These are phyloP conservation scores for Euphorbia corollata DNA, from an alignment of 441 rosid genomes.

Conservation along the genomic window DNA sequence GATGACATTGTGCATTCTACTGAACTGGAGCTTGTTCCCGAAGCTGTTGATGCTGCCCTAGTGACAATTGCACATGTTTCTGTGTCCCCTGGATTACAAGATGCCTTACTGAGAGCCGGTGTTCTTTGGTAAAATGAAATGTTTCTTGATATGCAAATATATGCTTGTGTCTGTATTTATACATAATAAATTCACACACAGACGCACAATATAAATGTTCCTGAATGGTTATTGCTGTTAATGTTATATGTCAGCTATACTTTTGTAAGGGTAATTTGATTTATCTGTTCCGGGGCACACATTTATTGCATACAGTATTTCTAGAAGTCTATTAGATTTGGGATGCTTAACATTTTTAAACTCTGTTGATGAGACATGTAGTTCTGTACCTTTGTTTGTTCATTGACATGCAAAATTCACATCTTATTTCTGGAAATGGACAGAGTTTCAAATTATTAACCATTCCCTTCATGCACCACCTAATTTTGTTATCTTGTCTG, in stretches of 20 bases:
- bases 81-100: conserved; percentile 77
- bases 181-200: not conserved
- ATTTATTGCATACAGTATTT: not conserved
- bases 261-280: conserved; percentile 2
- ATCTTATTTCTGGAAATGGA: not conserved
- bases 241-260: not conserved
- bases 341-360: not conserved
- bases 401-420: not conserved
- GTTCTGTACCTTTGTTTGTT: not conserved
- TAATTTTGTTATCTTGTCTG: not conserved
- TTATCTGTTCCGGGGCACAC: not conserved
- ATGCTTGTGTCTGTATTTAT: not conserved
- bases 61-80: conserved; percentile 80
- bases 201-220: not conserved
- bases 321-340: conserved; percentile 1
- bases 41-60: conserved; percentile 92
- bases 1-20: conserved; percentile 95
- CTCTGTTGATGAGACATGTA: not conserved
- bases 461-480: not conserved
- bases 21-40: conserved; percentile 92
- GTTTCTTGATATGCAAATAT: conserved; percentile 5
- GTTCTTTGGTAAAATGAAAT: conserved; percentile 68
- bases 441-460: not conserved
- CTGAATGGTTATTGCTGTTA: not conserved
- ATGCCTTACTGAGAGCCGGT: conserved; percentile 80